A percentile compares a stretch with the other conserved stretches of the same genome.
phyloP scores from a whole-genome alignment of 495 filamentous ascomycete species.

The Aspergillus kassunensis region DNA sequence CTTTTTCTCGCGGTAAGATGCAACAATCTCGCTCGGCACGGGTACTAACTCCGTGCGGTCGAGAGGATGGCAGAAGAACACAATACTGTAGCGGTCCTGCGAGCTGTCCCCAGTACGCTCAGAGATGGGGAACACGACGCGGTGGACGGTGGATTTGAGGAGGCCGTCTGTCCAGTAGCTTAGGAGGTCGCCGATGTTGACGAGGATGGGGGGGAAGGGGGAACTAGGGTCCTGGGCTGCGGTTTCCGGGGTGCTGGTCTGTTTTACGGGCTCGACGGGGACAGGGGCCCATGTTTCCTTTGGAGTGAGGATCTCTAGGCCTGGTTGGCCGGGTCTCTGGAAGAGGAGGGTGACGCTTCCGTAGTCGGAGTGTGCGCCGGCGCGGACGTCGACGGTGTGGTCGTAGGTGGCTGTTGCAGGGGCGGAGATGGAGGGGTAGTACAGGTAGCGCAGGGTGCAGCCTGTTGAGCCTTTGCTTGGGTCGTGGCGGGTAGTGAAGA shows the following conservation, averaged over 20 bases:
- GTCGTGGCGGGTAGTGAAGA: conserved; percentile 74
- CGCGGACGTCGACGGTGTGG: conserved; percentile 54
- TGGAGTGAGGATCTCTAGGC: conserved; percentile 75
- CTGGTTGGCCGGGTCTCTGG: conserved; percentile 75
- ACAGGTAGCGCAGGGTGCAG: conserved; percentile 76
- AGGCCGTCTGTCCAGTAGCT: conserved; percentile 88
- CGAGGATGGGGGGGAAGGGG: conserved; percentile 69
- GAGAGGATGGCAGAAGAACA: conserved; percentile 87
- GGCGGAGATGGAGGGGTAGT: conserved; percentile 61
- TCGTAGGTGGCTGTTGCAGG: conserved; percentile 37
- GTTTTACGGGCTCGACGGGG: conserved; percentile 33
- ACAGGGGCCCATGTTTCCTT: conserved; percentile 43
- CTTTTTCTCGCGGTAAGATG: conserved; percentile 31
- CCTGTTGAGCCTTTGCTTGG: conserved; percentile 56
- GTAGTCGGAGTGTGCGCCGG: conserved; percentile 67
- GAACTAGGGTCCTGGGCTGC: conserved; percentile 30
- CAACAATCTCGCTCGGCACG: conserved; percentile 67
- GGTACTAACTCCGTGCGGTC: conserved; percentile 64
- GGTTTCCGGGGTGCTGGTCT: background rate
- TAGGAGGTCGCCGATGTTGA: conserved; percentile 91
- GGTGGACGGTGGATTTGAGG: conserved; percentile 79
- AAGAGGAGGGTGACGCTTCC: conserved; percentile 68
- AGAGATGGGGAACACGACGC: conserved; percentile 70
- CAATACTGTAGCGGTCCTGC: conserved; percentile 81
- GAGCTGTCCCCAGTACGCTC: conserved; percentile 39